A percentile compares a stretch with the other conserved stretches of the same genome.
These are phyloP conservation scores for Neurospora sp. DNA, from an alignment of 495 filamentous ascomycete species.

Conservation along the genomic window DNA sequence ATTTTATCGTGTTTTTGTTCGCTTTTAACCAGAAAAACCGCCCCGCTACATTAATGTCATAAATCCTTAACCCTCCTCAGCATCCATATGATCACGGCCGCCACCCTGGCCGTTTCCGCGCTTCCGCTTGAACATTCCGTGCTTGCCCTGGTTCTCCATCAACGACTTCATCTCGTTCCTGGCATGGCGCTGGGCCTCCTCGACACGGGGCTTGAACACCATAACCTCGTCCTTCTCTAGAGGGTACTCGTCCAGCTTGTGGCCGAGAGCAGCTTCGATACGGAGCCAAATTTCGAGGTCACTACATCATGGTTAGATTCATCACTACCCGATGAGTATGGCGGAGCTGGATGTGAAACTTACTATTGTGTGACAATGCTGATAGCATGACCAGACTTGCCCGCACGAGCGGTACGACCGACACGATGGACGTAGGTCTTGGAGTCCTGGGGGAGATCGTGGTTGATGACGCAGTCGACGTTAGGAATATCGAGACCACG, in stretches of 20 bases:
- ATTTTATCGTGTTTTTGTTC: not conserved
- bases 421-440: conserved; percentile 96
- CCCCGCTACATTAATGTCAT: not conserved
- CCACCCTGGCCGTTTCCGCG: conserved; percentile 20
- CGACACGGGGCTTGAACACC: conserved; percentile 67
- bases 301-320: conserved; percentile 7
- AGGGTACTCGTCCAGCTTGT: conserved; percentile 59
- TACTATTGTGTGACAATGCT: conserved; percentile 76
- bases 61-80: conserved; percentile 54
- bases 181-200: conserved; percentile 76
- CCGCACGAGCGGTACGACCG: conserved; percentile 85
- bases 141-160: conserved; percentile 65
- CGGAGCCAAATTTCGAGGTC: conserved; percentile 79
- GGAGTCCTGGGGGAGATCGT: conserved; percentile 68
- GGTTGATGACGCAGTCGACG: conserved; percentile 84
- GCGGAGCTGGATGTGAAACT: not conserved
- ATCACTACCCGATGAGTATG: too few relatives aligned
- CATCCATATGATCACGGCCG: conserved; percentile 64
- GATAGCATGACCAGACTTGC: conserved; percentile 74
- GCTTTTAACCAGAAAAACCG: not conserved
- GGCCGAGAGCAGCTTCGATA: conserved; percentile 74
- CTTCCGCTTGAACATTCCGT: conserved; percentile 48
- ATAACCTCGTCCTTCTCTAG: conserved; percentile 74
- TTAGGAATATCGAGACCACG: conserved; percentile 90
- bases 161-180: conserved; percentile 73